Percentiles rank a stretch among this genome's conserved stretches.
Evolutionary conservation across 805 yeast species (phyloP).

Genomic region (Teunomyces gatunensis): DNA sequence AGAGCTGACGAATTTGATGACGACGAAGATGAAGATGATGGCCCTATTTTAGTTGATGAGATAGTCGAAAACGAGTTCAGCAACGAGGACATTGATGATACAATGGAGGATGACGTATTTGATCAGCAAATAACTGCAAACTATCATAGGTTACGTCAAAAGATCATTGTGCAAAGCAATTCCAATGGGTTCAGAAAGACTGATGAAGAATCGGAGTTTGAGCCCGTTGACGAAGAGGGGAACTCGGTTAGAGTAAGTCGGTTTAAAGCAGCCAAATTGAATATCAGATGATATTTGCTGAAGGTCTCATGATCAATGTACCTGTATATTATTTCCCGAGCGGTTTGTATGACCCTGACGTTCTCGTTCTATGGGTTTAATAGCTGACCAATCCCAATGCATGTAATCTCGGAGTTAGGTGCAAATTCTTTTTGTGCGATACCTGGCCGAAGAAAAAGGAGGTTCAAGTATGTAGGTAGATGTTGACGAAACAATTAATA

Average conservation of each 20-base stretch:
- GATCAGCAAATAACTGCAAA: conserved; percentile 50
- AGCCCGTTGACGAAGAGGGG: conserved; percentile 66
- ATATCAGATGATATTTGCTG: neutral
- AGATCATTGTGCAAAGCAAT: conserved; percentile 45
- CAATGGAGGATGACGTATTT: conserved; percentile 24
- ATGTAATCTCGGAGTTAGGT: conserved; percentile 1
- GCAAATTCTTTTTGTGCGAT: neutral
- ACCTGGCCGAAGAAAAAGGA: neutral
- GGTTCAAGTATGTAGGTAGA: neutral
- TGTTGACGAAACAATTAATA: neutral
- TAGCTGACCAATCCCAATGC: conserved; percentile 1
- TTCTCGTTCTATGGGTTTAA: neutral
- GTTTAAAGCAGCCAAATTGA: conserved; percentile 55
- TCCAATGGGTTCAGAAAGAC: conserved; percentile 40
- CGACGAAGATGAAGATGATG: conserved; percentile 36
- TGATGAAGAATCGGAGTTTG: conserved; percentile 54
- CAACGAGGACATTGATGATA: conserved; percentile 11
- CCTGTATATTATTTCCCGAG: neutral
- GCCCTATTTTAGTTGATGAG: conserved; percentile 39
- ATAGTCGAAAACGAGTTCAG: conserved; percentile 40
- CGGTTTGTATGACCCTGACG: neutral
- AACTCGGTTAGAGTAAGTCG: conserved; percentile 60
- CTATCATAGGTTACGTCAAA: conserved; percentile 55
- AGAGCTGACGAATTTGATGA: conserved; percentile 24
- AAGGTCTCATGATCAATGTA: neutral